phyloP scores from a whole-genome alignment of 2,329 filamentous ascomycete genomes.

The Phaeosphaeriaceae sp. region DNA sequence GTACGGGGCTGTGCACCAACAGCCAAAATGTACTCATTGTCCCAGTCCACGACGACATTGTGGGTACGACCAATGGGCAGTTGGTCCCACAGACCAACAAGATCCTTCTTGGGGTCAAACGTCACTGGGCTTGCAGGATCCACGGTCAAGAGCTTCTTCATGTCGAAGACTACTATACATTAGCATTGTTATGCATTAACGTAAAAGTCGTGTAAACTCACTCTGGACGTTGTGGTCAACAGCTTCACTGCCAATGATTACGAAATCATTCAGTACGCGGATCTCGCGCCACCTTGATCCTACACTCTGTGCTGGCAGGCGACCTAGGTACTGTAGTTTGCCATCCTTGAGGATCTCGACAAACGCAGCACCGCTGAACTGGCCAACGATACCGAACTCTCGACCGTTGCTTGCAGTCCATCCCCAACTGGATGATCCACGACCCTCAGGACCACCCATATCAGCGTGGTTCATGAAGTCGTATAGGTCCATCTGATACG shows the following conservation, averaged over 20 bases:
- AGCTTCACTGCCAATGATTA: constrained; percentile 51
- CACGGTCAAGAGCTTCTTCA: constrained; percentile 54
- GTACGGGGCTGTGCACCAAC: constrained; percentile 43
- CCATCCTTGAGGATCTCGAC: constrained; percentile 58
- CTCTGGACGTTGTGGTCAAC: constrained; percentile 61
- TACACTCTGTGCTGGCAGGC: constrained; percentile 54
- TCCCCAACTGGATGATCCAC: constrained; percentile 57
- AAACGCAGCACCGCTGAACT: constrained; percentile 61
- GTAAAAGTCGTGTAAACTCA: constrained; percentile 57
- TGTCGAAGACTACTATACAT: constrained; percentile 40
- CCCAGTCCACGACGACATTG: constrained; percentile 46
- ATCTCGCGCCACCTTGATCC: constrained; percentile 61
- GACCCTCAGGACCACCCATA: constrained; percentile 54
- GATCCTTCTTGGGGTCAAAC: constrained; percentile 38
- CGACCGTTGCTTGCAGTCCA: constrained; percentile 59
- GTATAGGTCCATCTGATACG: constrained; percentile 57
- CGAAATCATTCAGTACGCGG: constrained; percentile 52
- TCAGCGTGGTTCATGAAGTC: constrained; percentile 62
- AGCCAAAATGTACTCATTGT: constrained; percentile 41
- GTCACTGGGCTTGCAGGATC: constrained; percentile 38
- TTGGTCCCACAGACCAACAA: constrained; percentile 33
- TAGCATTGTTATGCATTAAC: constrained; percentile 48
- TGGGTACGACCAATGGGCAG: constrained; percentile 46
- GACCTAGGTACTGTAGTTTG: constrained; percentile 59
- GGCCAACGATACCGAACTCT: constrained; percentile 61